Base-by-base conservation (phyloP, 225 moss, liverwort and hornwort genomes). In the Bryum argenteum region DNA sequence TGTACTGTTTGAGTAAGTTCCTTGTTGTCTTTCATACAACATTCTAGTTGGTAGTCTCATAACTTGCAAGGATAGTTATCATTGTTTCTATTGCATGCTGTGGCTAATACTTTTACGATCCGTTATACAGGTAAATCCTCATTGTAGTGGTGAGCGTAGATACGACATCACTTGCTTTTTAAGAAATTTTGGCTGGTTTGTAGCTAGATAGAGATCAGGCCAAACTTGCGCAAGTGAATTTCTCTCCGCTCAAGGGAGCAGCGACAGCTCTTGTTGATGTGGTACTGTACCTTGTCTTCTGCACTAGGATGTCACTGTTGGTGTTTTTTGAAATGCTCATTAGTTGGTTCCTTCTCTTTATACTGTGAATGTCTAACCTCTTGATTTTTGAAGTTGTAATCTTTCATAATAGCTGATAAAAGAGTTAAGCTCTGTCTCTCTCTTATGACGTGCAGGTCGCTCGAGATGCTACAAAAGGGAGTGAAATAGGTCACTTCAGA, bases 401-500 rank as follows among this genome's bases (percentile, higher is more conserved):
- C 7, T 59, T 72, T 63, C 42, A n/a, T 17, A 64, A 13, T n/a
- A 17, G 54, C 48, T 63, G 39, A 51, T 68, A 58, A 41, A n/a
- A 55, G 5, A 50, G 60, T 51, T 69, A 24, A 55, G 10, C 65
- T 57, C 69, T 26, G 74, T 58, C 53, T 59, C 38, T 66, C 62
- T n/a, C n/a, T 67, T 50, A 11, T 71, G 23, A 17, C 23, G 37
- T 41, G 16, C 79, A 96, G 95, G 84, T 94, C 58, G 94, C 84
- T 67, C 87, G 70, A 57, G 98, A 99, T 77, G 94, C 98, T 63
- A 99, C 91, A 41, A 91, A 99, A 69, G 98, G 98, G 55, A 99
- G 89, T 84, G 94, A 99, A 80, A 87, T 91, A 73, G 94, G 92
- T n/a, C n/a, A n/a, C n/a, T n/a, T n/a, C n/a, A n/a, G n/a, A n/a